phyloP scores from a whole-genome alignment of 768 basidiomycete species.

The Hydnomerulius pinastri region DNA sequence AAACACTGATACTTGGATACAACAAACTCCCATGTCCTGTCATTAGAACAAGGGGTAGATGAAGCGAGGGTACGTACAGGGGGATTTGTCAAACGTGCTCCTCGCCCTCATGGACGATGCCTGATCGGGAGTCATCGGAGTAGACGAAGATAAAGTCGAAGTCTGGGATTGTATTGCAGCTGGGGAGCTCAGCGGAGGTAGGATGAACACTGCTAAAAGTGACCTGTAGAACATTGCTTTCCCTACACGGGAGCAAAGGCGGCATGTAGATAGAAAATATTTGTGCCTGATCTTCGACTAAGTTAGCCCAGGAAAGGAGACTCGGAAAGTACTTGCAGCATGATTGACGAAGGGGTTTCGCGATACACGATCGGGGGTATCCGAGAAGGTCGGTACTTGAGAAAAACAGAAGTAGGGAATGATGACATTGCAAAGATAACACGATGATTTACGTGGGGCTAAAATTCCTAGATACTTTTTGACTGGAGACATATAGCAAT shows the following conservation, averaged over 20 bases:
- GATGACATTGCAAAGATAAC: too few species aligned
- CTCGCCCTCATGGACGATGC: neutral
- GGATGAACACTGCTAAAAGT: neutral
- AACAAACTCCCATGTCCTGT: constrained; percentile 1
- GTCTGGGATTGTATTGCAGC: neutral
- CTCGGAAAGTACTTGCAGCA: neutral
- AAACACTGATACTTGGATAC: neutral
- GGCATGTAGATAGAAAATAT: neutral
- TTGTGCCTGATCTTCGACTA: neutral
- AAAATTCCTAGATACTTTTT: too few species aligned
- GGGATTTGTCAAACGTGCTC: neutral
- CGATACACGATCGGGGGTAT: too few species aligned
- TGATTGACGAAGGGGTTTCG: too few species aligned
- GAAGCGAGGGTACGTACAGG: neutral
- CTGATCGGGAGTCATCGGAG: too few species aligned
- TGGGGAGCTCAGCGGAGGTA: neutral
- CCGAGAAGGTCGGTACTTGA: too few species aligned
- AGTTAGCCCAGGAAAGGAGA: neutral
- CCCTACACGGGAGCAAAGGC: neutral
- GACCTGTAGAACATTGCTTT: neutral
- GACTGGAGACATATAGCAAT: too few species aligned
- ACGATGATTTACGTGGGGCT: too few species aligned
- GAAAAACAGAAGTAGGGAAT: too few species aligned
- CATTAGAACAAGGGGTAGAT: neutral
- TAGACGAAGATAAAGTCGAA: neutral